These are phyloP conservation scores for Fomitopsis schrenkii DNA, from an alignment of 1,284 basidiomycete species.

Conservation along the genomic window DNA sequence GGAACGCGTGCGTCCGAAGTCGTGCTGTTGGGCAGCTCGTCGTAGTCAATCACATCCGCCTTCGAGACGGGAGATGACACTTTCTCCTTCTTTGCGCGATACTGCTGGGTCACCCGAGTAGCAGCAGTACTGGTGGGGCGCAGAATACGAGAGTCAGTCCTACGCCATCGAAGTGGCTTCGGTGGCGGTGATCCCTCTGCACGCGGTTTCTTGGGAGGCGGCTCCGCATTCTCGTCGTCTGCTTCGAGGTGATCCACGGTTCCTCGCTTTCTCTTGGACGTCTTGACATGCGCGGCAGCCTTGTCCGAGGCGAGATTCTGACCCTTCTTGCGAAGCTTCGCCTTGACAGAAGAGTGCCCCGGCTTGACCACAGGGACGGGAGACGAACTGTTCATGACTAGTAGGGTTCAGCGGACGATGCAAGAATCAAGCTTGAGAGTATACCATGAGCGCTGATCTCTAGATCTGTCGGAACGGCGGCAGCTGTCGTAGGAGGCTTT, in stretches of 20 bases:
- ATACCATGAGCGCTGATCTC: background rate
- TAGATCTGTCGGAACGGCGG: background rate
- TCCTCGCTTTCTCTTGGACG: constrained; percentile 13
- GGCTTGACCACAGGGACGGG: constrained; percentile 14
- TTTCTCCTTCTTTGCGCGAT: constrained; percentile 18
- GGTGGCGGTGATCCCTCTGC: background rate
- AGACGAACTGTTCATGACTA: constrained; percentile 11
- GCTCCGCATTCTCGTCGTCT: background rate
- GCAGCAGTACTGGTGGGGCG: constrained; percentile 12
- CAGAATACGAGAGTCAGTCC: constrained; percentile 11
- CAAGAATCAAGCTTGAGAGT: constrained; percentile 8
- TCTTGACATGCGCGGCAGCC: background rate
- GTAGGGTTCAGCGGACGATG: background rate
- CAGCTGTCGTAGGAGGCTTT: background rate
- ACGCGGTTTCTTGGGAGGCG: constrained; percentile 3
- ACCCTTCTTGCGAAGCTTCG: constrained; percentile 18
- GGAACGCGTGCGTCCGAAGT: background rate
- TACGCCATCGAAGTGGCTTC: constrained; percentile 3
- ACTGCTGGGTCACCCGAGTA: constrained; percentile 15
- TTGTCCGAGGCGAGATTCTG: background rate
- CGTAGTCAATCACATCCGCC: constrained; percentile 18
- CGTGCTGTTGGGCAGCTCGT: constrained; percentile 17
- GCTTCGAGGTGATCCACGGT: background rate
- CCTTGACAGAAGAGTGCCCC: constrained; percentile 15
- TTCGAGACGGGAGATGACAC: constrained; percentile 13